phyloP scores from a whole-genome alignment of 495 filamentous ascomycete species.

The Daldinia concentrica region DNA sequence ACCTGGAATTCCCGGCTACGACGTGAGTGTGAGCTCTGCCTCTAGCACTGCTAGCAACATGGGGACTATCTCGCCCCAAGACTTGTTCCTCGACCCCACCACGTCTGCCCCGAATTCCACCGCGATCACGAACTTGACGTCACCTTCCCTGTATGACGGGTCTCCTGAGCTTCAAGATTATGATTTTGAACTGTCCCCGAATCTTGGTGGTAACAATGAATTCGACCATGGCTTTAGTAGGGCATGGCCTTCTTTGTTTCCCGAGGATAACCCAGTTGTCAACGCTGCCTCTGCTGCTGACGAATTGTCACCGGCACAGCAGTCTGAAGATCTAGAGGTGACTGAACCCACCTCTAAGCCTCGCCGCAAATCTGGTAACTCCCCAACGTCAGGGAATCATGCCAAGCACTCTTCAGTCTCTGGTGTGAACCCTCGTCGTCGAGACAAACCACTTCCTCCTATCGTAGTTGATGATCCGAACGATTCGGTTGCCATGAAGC shows the following conservation, averaged over 20 bases:
- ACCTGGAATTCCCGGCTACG: constrained; percentile 58
- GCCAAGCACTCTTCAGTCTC: constrained; percentile 72
- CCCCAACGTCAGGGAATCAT: constrained; percentile 52
- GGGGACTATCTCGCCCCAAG: constrained; percentile 86
- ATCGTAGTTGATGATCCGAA: constrained; percentile 78
- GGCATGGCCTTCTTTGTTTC: constrained; percentile 76
- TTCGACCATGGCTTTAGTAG: constrained; percentile 49
- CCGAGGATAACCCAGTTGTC: constrained; percentile 52
- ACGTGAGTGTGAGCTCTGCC: constrained; percentile 53
- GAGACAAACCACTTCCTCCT: constrained; percentile 81
- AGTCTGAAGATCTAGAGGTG: constrained; percentile 53
- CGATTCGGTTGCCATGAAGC: constrained; percentile 82
- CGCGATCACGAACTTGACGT: constrained; percentile 85
- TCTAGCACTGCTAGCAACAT: constrained; percentile 58
- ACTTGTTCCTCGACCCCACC: constrained; percentile 74
- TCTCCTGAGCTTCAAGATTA: constrained; percentile 72
- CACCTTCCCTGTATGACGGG: constrained; percentile 77
- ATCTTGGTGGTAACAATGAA: constrained; percentile 61
- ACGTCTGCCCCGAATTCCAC: constrained; percentile 83
- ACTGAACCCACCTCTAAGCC: constrained; percentile 45
- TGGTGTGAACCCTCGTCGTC: constrained; percentile 74
- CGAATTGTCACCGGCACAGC: constrained; percentile 54
- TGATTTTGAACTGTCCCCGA: constrained; percentile 81
- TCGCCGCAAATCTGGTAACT: constrained; percentile 57
- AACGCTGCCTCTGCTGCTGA: constrained; percentile 44